Percentiles rank a stretch among this genome's conserved stretches.
phyloP scores from a whole-genome alignment of 257 asterid genomes.

The Cinchona pubescens region DNA sequence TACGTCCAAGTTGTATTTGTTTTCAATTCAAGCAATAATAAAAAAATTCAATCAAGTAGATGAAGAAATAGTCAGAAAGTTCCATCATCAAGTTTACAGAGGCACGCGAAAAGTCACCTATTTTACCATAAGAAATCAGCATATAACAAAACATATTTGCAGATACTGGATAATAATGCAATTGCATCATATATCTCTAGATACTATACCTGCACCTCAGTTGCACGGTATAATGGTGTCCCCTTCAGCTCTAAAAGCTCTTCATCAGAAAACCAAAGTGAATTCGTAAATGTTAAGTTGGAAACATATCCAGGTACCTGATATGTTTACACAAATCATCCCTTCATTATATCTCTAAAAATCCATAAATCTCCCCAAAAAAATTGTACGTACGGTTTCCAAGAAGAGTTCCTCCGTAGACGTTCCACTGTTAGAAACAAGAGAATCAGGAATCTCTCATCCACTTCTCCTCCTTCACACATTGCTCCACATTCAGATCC shows the following conservation, averaged over 20 bases:
- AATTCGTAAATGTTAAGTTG: conserved; percentile 70
- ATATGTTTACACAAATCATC: conserved; percentile 5
- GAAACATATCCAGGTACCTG: conserved; percentile 93
- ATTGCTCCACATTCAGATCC: conserved; percentile 88
- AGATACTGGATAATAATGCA: conserved; percentile 1
- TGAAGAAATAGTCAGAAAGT: not conserved
- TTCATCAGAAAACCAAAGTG: conserved; percentile 90
- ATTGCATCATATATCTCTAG: conserved; percentile 1
- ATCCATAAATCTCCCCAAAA: not conserved
- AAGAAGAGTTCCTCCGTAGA: conserved; percentile 61
- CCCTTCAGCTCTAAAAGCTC: conserved; percentile 87
- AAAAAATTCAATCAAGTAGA: not conserved
- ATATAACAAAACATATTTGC: not conserved
- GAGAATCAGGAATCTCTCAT: conserved; percentile 78
- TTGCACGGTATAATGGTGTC: conserved; percentile 72
- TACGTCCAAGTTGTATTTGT: not conserved
- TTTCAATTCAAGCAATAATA: not conserved
- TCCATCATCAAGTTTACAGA: conserved; percentile 4
- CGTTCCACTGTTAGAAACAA: conserved; percentile 83
- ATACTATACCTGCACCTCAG: conserved; percentile 66
- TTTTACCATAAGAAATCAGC: conserved; percentile 1
- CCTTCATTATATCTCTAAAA: not conserved
- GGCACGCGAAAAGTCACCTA: not conserved
- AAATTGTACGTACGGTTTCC: conserved; percentile 75
- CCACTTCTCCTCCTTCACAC: conserved; percentile 73